Conservation (phyloP, 495 filamentous ascomycete genomes). For the Penicilliopsis zonata region DNA sequence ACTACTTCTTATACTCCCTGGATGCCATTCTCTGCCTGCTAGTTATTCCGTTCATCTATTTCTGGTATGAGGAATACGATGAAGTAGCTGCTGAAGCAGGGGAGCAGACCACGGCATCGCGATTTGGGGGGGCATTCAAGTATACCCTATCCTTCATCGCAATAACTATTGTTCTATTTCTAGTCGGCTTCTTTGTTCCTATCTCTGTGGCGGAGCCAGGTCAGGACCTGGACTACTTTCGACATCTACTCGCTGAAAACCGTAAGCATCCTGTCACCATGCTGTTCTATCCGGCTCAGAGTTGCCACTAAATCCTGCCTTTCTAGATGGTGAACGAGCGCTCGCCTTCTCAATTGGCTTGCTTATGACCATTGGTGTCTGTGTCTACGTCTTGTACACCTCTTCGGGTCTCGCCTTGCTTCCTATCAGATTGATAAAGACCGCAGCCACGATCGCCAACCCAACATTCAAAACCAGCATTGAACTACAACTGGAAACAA, state of each 20-base stretch:
- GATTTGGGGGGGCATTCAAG: constrained; percentile 74
- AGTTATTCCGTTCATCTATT: constrained; percentile 91
- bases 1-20: constrained; percentile 83
- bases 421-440: constrained; percentile 82
- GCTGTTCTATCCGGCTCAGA: constrained; percentile 1
- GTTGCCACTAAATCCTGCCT: constrained; percentile 7
- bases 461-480: constrained; percentile 65
- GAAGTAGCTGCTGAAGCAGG: constrained; percentile 71
- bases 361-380: constrained; percentile 70
- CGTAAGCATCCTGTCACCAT: constrained; percentile 35
- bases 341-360: constrained; percentile 80
- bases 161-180: constrained; percentile 69
- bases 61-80: constrained; percentile 95
- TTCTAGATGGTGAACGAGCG: constrained; percentile 72
- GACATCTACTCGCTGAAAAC: constrained; percentile 67
- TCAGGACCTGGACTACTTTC: constrained; percentile 82
- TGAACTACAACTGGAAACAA: constrained; percentile 64
- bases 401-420: constrained; percentile 80
- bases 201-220: constrained; percentile 50
- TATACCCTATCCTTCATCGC: constrained; percentile 80
- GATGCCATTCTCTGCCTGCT: constrained; percentile 87
- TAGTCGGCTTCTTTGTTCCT: constrained; percentile 89
- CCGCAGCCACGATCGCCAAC: constrained; percentile 67
- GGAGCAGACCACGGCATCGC: constrained; percentile 51
- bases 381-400: constrained; percentile 81